Percentiles rank a stretch among this genome's conserved stretches.
Conservation (phyloP, 495 filamentous ascomycete species). For the Elasticomyces elasticus region DNA sequence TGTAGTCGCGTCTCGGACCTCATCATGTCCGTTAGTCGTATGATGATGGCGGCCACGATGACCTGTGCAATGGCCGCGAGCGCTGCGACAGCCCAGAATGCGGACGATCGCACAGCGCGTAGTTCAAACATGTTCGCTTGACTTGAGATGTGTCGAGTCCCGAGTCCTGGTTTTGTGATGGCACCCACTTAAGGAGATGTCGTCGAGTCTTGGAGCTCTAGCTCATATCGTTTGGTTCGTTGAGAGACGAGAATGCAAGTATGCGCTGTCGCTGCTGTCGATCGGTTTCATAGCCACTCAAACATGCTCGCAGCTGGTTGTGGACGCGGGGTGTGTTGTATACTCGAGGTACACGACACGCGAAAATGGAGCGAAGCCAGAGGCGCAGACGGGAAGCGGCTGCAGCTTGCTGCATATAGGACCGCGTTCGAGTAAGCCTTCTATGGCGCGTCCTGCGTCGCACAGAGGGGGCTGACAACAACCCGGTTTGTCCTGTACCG, state of each 20-base stretch:
- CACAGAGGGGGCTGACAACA: background rate
- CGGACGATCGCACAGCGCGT: background rate
- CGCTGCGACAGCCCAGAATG: conserved; percentile 2
- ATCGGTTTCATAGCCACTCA: background rate
- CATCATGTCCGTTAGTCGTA: background rate
- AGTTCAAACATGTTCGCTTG: conserved; percentile 3
- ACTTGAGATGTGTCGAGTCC: background rate
- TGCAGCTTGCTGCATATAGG: background rate
- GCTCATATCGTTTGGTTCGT: background rate
- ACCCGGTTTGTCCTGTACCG: background rate
- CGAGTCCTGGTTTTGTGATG: background rate
- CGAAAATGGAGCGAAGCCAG: background rate
- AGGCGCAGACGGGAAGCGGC: background rate
- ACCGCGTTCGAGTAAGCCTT: background rate
- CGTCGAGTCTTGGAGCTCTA: background rate
- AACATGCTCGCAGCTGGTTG: background rate
- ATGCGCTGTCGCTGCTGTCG: background rate
- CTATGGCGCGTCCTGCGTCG: background rate
- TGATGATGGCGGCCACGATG: background rate
- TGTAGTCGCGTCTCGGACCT: background rate
- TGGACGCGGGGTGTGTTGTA: background rate
- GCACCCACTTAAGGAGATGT: background rate
- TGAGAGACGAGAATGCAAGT: background rate
- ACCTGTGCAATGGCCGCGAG: background rate
- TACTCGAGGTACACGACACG: background rate